Base-by-base conservation (phyloP, 306 rosid genomes). In the Corylus americana region DNA sequence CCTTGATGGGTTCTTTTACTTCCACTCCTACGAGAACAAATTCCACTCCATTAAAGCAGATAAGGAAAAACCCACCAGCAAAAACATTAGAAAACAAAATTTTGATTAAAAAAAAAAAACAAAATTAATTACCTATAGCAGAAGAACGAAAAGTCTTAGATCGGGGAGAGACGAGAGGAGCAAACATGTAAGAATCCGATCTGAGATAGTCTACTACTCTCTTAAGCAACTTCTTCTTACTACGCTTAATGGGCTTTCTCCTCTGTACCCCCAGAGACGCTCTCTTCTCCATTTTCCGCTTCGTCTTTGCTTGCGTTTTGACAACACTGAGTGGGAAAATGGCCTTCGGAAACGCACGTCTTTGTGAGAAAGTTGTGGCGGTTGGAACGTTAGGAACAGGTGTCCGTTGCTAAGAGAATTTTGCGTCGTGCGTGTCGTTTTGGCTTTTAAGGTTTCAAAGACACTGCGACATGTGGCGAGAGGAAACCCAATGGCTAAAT, bases 121-220 rank as follows among this genome's bases (percentile, higher is more conserved):
- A 22, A 31, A 2, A 25, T 17, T 12, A 54, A 12, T 18, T 62
- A 85, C 91, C 88, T 82, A 62, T 14, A 71, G 74, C 35, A 51
- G 83, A 55, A 64, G 88, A 71, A 59, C 18, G 44, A 8, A 76
- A 22, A 39, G 61, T 5, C 42, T 68, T 42, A 74, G 77, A 67
- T 16, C 45, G 71, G 47, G 83, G 73, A 67, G 90, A 89, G 37
- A 86, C 42, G 1, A 90, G 73, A 79, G 94, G 90, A 70, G 93
- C 94, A 84, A 88, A 94, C 83, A 87, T 74, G 89, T 79, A 88
- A 37, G 80, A 81, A 68, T 94, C 92, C 20, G 87, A 84, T 11
- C 70, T 85, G 45, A 94, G 91, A 88, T 86, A 91, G 79, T 87
- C 83, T 1, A 81, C 31, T 12, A 92, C 61, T 72, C 73, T 87